phyloP scores from a whole-genome alignment of 768 basidiomycete genomes.

The Tricholoma furcatifolium region DNA sequence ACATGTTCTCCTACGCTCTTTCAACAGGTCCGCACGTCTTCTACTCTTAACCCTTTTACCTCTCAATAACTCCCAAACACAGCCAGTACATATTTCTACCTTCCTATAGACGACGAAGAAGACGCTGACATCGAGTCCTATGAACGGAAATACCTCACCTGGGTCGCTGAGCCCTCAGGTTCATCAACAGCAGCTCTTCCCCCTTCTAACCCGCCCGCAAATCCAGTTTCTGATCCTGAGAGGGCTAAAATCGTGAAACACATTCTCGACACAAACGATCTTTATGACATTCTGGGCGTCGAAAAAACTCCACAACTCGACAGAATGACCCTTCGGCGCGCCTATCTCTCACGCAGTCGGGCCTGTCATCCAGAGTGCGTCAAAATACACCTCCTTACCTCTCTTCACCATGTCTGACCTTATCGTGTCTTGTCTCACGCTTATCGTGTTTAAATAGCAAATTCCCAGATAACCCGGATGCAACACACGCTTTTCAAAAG shows the following conservation, averaged over 20 bases:
- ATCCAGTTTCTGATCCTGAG: conserved; percentile 6
- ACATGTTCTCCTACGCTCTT: conserved; percentile 47
- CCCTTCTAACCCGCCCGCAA: conserved; percentile 2
- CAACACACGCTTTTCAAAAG: conserved; percentile 85
- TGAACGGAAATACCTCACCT: conserved; percentile 47
- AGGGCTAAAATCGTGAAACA: conserved; percentile 38
- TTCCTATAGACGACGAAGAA: conserved; percentile 60
- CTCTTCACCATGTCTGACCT: conserved; percentile 1
- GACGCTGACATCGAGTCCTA: conserved; percentile 45
- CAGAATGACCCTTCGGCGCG: conserved; percentile 62
- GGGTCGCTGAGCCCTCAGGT: conserved; percentile 40
- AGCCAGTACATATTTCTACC: conserved; percentile 65
- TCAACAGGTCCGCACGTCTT: conserved; percentile 34
- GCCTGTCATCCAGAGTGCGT: conserved; percentile 87
- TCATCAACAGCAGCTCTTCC: conserved; percentile 17
- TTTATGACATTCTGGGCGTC: conserved; percentile 75
- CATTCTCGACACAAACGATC: conserved; percentile 61
- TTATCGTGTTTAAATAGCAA: conserved; percentile 49
- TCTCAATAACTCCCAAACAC: conserved; percentile 7
- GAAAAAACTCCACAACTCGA: conserved; percentile 49
- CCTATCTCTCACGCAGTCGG: conserved; percentile 73
- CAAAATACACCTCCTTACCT: background rate
- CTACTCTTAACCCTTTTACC: background rate
- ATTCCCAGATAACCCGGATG: conserved; percentile 72
- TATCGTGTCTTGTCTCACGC: conserved; percentile 11